Evolutionary conservation across 2,329 filamentous ascomycete species (phyloP).

Genomic region (Verticillium isaacii): DNA sequence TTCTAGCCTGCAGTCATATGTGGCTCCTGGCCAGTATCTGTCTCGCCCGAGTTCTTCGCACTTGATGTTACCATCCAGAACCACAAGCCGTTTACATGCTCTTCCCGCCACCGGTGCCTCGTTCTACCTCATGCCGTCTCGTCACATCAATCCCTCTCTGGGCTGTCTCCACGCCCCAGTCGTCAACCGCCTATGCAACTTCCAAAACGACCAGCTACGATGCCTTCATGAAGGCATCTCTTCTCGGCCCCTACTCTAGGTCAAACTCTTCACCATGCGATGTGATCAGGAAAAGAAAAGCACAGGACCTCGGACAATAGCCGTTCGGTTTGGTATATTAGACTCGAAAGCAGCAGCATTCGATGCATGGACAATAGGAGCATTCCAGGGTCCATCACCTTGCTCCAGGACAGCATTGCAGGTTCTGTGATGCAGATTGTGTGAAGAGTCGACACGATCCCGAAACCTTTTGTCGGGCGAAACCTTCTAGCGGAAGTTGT

Average conservation of each 20-base stretch:
- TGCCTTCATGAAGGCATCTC: not conserved
- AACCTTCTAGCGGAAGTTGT: constrained; percentile 54
- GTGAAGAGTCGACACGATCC: too few relatives aligned
- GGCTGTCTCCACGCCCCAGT: not conserved
- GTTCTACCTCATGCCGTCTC: not conserved
- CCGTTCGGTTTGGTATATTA: not conserved
- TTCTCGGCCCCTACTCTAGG: not conserved
- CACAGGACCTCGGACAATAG: not conserved
- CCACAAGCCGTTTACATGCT: not conserved
- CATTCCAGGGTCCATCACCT: not conserved
- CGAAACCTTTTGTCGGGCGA: not conserved
- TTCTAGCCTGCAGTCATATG: not conserved
- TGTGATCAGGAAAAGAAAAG: not conserved
- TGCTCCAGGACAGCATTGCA: not conserved
- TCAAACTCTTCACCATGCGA: not conserved
- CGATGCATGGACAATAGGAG: not conserved
- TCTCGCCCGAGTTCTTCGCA: not conserved
- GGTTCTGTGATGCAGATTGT: not conserved
- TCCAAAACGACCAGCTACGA: not conserved
- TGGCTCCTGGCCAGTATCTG: not conserved
- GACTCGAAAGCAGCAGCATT: not conserved
- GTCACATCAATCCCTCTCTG: not conserved
- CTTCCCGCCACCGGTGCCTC: not conserved
- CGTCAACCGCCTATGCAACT: not conserved
- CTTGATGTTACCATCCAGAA: not conserved